Conservation (phyloP, 768 basidiomycete species). For the Kwoniella botswanensis region DNA sequence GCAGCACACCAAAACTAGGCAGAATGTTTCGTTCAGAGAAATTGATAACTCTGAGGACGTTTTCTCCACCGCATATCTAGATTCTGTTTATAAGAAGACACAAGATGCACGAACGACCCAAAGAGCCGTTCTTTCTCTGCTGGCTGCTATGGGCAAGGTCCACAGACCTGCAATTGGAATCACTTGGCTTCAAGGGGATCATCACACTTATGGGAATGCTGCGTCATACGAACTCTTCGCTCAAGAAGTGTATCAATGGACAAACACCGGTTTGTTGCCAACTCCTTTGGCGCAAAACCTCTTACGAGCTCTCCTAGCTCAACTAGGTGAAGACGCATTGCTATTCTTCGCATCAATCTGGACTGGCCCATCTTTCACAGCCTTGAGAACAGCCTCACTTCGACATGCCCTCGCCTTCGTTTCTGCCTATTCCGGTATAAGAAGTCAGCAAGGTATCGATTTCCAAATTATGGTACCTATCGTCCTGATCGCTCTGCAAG, state of each 20-base stretch:
- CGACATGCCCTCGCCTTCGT: constrained; percentile 80
- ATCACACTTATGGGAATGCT: too few relatives aligned
- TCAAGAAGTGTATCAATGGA: constrained; percentile 69
- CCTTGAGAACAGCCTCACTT: constrained; percentile 66
- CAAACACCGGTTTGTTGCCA: constrained; percentile 65
- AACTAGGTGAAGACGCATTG: constrained; percentile 72
- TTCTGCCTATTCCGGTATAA: constrained; percentile 68
- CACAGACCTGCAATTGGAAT: constrained; percentile 22
- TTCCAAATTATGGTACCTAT: constrained; percentile 60
- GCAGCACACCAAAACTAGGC: constrained; percentile 12
- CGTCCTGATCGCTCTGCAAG: constrained; percentile 46
- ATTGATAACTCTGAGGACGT: constrained; percentile 17
- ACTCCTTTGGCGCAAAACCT: constrained; percentile 66
- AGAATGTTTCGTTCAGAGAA: not conserved
- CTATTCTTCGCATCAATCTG: constrained; percentile 81
- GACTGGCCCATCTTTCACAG: constrained; percentile 46
- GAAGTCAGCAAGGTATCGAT: constrained; percentile 61
- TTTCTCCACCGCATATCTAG: constrained; percentile 17
- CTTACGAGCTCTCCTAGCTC: constrained; percentile 70
- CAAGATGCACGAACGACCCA: constrained; percentile 33
- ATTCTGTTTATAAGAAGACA: constrained; percentile 40
- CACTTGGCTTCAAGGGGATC: constrained; percentile 32
- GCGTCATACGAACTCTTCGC: constrained; percentile 66
- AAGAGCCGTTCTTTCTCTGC: constrained; percentile 34
- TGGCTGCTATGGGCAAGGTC: constrained; percentile 40